A percentile compares a stretch with the other conserved stretches of the same genome.
phyloP scores from a whole-genome alignment of 139 green algal species.

The Chlorella sp. region DNA sequence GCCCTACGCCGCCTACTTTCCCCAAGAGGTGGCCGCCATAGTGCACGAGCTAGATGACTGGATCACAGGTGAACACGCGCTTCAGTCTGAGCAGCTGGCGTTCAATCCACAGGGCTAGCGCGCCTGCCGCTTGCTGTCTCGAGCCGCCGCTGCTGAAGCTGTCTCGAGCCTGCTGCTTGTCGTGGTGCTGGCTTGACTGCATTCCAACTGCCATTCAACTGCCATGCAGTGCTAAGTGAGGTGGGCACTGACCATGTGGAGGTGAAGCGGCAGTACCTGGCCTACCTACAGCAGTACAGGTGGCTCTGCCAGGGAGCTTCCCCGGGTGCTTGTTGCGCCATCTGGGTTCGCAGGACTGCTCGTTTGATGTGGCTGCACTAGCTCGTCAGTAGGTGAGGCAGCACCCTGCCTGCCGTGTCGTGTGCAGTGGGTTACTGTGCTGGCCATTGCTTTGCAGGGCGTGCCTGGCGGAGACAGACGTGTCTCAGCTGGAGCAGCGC shows the following conservation, averaged over 20 bases:
- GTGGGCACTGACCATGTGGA: not conserved
- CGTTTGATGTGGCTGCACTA: too few relatives aligned
- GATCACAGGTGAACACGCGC: not conserved
- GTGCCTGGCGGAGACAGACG: not conserved
- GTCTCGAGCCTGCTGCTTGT: too few relatives aligned
- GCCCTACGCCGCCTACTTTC: not conserved
- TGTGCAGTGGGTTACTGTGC: too few relatives aligned
- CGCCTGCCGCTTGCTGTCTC: too few relatives aligned
- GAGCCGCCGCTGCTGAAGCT: not conserved
- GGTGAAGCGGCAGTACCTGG: slow-evolving; percentile 1
- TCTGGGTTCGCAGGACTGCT: too few relatives aligned
- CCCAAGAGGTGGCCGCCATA: not conserved
- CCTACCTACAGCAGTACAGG: slow-evolving; percentile 1
- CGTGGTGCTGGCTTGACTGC: not conserved
- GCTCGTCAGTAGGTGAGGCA: too few relatives aligned
- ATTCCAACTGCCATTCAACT: not conserved
- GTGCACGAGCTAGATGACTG: not conserved
- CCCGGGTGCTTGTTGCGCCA: too few relatives aligned
- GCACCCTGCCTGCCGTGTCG: too few relatives aligned
- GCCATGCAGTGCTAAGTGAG: not conserved
- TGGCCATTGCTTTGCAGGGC: not conserved
- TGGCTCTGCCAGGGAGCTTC: too few relatives aligned
- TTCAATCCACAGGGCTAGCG: too few relatives aligned
- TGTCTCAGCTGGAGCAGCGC: not conserved
- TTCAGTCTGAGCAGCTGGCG: too few relatives aligned